Base-by-base conservation (phyloP, 306 rosid genomes). In the Quillaja saponaria region DNA sequence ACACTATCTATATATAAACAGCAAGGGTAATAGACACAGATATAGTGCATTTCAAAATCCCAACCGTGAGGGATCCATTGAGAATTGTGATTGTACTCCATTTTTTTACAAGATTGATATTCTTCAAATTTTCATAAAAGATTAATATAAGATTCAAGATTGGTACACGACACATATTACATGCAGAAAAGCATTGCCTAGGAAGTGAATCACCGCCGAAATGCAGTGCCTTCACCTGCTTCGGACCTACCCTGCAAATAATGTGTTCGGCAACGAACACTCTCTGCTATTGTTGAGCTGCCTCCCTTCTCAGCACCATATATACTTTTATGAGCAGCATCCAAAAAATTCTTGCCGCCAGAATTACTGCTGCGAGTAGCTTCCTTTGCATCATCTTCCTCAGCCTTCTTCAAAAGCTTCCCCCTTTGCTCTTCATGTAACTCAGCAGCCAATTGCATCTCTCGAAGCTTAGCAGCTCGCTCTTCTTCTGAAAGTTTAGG, bases 361-460 rank as follows among this genome's bases (percentile, higher is more conserved):
- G 81, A 58, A 14, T 11, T 64, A 39, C 40, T 69, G 21, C 59
- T 72, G 25, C 25, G 92, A 39, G 58, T 44, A 61, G 85, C 79
- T 81, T 92, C 96, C 54, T 1, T 63, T 14, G 82, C 81, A 72
- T 89, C 99, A 11, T 76, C 78, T 61, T 86, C 99, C 13, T 80
- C 95, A 7, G 96, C 99, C 68, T 76, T 89, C 85, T 81, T 86
- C 78, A 92, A 75, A 9, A 95, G 95, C 70, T 77, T 92, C 95
- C 95, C 86, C 72, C 99, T 79, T 67, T 84, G 94, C 73, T 87
- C 96, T 76, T 92, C 96, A 71, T 92, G 96, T 71, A 89, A 45
- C 79, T 92, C 95, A 0, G 99, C 99, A 67, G 94, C 90, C 72
- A 81, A 73, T 76, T 92, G 94, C 99, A 92, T 86, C 80, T 92